Evolutionary conservation across 2,329 filamentous ascomycete genomes (phyloP), one percentile per base, ranked within the genome.

Genomic region (Beauveria rudraprayagi): DNA sequence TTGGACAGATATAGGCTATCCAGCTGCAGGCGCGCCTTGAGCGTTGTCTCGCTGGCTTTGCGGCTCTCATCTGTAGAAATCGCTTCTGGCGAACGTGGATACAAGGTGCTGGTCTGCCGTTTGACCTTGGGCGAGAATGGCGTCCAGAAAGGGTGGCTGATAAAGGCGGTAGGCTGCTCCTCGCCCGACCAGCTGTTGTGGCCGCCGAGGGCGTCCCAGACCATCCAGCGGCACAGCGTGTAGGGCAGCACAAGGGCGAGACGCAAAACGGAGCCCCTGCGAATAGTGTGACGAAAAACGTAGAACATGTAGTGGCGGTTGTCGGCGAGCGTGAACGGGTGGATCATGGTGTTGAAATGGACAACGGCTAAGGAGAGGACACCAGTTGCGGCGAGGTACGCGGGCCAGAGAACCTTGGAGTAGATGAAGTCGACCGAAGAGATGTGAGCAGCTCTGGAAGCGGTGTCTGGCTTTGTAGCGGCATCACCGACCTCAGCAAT

Each of bases 271-370:
- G 79, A 77, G 47, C 90, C 83, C 6, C 80, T 81, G 2, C 89
- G 82, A 43, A 97, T 87, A 6, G 89, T 87, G 68, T 92, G 85
- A 1, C 92, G 87, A 78, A 99, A 99, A 63, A 96, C 79, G 76
- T 99, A 99, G 74, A 99, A 99, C 72, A 96, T 88, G 77, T 96
- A 99, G 73, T 99, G 94, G 2, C 94, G 82, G 73, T 99, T 99
- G 73, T 99, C 94, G 40, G 94, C 94, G 1, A 97, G 82, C 0
- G 92, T 96, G 71, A 97, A 99, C 0, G 94, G 93, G 70, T 99
- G 94, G 48, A 97, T 84, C 64, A 96, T 88, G 40, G 94, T 99
- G 79, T 97, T 97, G 80, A 83, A 88, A 64, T 84, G 83, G 26
- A 97, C 85, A 22, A 85, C 72, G 14, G 70, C 66, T 2, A 77